Evolutionary conservation across 225 moss, liverwort and hornwort species (phyloP), one percentile per base, ranked within the genome.

Genomic region (Neckera pumila): DNA sequence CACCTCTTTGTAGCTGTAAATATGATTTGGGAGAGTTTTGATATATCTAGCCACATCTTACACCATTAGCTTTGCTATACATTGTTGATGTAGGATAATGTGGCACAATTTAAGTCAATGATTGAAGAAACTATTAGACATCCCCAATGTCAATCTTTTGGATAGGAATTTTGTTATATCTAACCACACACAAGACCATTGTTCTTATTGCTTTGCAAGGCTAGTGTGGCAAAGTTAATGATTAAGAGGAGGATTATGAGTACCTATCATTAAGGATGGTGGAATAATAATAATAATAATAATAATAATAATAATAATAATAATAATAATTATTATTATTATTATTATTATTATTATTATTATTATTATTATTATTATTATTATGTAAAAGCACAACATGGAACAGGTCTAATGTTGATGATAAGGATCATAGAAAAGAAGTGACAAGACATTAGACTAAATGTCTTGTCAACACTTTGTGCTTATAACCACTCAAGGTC

Each of bases 151-250:
- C 7, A 47, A 10, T 31, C 2, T 75, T 19, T 47, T 17, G 2
- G 7, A 1, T 23, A 26, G 14, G 5, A 71, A 0, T 71, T 40
- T 71, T 70, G 2, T 2, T 49, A 75, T 6, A 75, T 49, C 19
- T 31, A 75, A 47, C 4, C 2, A 7, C 7, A 12, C 12, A 31
- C 7, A 7, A 31, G 12, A 31, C 31, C 7, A 47, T 47, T 74
- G 4, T 6, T 19, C 11, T 11, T 0, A 31, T 0, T 19, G 4
- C 30, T 74, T n/a, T 47, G 1, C 3, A 47, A 47, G 3, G 11
- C 3, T 16, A 2, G 0, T 47, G 31, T 11, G 1, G 18, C 0
- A 17, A 1, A 47, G 10, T 30, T 74, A 47, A 31, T 74, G 6
- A 30, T 47, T 74, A 30, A 47, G 6, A 31, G 5, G 15, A 45